Percentiles rank a stretch among this genome's conserved stretches.
phyloP scores from a whole-genome alignment of 495 filamentous ascomycete species.

The Neurospora pannonica region DNA sequence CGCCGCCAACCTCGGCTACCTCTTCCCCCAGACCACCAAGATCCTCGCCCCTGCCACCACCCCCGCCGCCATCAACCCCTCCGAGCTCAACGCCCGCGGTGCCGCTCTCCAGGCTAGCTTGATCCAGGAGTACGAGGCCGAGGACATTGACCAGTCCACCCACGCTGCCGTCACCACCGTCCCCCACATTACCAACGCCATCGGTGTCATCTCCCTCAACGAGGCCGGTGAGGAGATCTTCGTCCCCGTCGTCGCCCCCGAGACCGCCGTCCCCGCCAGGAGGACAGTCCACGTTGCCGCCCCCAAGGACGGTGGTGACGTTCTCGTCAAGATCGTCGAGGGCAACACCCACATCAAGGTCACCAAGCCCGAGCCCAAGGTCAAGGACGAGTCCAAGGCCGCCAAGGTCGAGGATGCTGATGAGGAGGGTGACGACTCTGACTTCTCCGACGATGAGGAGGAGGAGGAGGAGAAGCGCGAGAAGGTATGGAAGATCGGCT shows the following conservation, averaged over 20 bases:
- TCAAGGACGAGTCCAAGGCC: constrained; percentile 41
- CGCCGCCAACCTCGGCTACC: constrained; percentile 58
- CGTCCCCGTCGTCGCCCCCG: constrained; percentile 64
- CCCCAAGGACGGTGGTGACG: constrained; percentile 71
- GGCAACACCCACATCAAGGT: constrained; percentile 82
- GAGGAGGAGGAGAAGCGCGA: constrained; percentile 80
- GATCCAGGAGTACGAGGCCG: constrained; percentile 81
- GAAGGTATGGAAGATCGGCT: constrained; percentile 86
- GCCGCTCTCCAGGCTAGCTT: constrained; percentile 92
- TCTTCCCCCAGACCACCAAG: constrained; percentile 72
- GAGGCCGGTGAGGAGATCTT: constrained; percentile 56
- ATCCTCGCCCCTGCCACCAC: constrained; percentile 77
- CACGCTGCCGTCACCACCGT: constrained; percentile 93
- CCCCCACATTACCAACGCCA: constrained; percentile 76
- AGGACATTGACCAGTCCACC: constrained; percentile 91
- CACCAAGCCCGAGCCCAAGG: constrained; percentile 69
- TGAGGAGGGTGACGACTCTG: constrained; percentile 46
- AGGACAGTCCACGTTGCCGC: constrained; percentile 66
- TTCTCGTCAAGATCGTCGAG: constrained; percentile 79
- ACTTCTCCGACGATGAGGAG: constrained; percentile 60
- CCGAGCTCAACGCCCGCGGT: constrained; percentile 77
- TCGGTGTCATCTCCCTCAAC: constrained; percentile 73
- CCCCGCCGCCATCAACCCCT: constrained; percentile 77
- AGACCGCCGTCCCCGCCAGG: constrained; percentile 85
- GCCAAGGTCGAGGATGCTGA: constrained; percentile 36